These are phyloP conservation scores for Penicillium sp. DNA, from an alignment of 2,329 filamentous ascomycete genomes.

Conservation along the genomic window DNA sequence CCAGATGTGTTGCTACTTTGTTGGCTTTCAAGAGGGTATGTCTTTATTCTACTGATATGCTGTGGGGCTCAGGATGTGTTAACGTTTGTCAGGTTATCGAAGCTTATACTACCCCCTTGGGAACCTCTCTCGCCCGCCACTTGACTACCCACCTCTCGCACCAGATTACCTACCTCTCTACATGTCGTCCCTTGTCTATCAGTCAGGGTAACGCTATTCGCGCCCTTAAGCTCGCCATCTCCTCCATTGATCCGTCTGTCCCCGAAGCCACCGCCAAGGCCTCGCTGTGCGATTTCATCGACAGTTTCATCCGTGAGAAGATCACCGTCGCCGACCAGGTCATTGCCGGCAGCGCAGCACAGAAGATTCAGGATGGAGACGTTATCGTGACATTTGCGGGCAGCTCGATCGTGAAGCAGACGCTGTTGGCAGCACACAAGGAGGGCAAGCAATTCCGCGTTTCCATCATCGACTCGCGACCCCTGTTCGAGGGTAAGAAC, in stretches of 20 bases:
- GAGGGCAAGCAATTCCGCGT: slow-evolving; percentile 71
- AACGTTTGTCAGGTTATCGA: slow-evolving; percentile 63
- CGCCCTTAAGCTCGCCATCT: slow-evolving; percentile 85
- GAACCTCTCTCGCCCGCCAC: slow-evolving; percentile 77
- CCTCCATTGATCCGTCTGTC: slow-evolving; percentile 76
- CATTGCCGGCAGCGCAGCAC: slow-evolving; percentile 66
- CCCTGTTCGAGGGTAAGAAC: slow-evolving; percentile 61
- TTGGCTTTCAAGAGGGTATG: slow-evolving; percentile 77
- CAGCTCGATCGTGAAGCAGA: slow-evolving; percentile 74
- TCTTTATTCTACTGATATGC: slow-evolving; percentile 6
- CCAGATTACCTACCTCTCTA: slow-evolving; percentile 88
- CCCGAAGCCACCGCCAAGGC: slow-evolving; percentile 75
- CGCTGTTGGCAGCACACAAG: slow-evolving; percentile 62
- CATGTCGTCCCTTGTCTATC: slow-evolving; percentile 89
- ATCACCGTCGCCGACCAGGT: slow-evolving; percentile 78
- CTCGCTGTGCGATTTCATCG: slow-evolving; percentile 68
- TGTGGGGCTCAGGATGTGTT: too few relatives aligned
- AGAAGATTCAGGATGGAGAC: slow-evolving; percentile 69
- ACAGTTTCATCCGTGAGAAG: slow-evolving; percentile 81
- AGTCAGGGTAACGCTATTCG: slow-evolving; percentile 95
- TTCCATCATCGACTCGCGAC: slow-evolving; percentile 69
- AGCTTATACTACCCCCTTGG: slow-evolving; percentile 79
- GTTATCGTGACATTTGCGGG: slow-evolving; percentile 80
- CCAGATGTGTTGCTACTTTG: slow-evolving; percentile 76
- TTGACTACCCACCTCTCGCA: slow-evolving; percentile 86